phyloP scores from a whole-genome alignment of 2,329 filamentous ascomycete genomes.

The Orbilia ellipsospora region DNA sequence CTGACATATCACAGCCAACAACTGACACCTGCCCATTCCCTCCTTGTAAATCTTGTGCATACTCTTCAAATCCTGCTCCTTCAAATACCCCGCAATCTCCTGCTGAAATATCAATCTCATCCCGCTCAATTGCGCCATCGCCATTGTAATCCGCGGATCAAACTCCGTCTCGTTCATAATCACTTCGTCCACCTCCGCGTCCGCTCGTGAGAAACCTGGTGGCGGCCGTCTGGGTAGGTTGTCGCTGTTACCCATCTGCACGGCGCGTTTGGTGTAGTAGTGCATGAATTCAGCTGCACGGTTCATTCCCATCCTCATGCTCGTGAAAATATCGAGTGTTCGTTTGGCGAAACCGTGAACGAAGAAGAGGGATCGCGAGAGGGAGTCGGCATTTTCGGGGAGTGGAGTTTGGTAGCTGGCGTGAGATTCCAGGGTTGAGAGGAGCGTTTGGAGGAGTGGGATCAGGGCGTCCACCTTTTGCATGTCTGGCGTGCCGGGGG shows the following conservation, averaged over 20 bases:
- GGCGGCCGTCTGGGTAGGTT: slow-evolving; percentile 2
- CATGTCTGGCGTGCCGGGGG: background rate
- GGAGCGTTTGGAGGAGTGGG: background rate
- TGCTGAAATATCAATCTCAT: background rate
- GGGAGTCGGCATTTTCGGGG: background rate
- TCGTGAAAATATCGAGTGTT: background rate
- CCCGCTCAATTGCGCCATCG: background rate
- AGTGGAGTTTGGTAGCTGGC: background rate
- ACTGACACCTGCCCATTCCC: background rate
- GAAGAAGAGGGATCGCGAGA: background rate
- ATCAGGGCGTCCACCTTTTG: background rate
- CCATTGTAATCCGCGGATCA: slow-evolving; percentile 10
- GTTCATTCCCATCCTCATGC: background rate
- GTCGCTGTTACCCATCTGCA: slow-evolving; percentile 1
- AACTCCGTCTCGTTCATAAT: slow-evolving; percentile 24
- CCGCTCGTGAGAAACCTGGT: background rate
- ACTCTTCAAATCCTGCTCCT: background rate
- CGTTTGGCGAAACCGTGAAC: background rate
- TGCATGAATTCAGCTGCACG: slow-evolving; percentile 4
- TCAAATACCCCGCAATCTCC: background rate
- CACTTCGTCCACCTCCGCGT: slow-evolving; percentile 5
- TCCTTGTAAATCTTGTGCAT: background rate
- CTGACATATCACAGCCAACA: too few relatives aligned
- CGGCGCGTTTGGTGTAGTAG: slow-evolving; percentile 4
- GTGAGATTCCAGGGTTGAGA: background rate